A percentile compares a stretch with the other conserved stretches of the same genome.
Conservation (phyloP, 1,284 basidiomycete genomes). For the Tetrapyrgos nigripes region DNA sequence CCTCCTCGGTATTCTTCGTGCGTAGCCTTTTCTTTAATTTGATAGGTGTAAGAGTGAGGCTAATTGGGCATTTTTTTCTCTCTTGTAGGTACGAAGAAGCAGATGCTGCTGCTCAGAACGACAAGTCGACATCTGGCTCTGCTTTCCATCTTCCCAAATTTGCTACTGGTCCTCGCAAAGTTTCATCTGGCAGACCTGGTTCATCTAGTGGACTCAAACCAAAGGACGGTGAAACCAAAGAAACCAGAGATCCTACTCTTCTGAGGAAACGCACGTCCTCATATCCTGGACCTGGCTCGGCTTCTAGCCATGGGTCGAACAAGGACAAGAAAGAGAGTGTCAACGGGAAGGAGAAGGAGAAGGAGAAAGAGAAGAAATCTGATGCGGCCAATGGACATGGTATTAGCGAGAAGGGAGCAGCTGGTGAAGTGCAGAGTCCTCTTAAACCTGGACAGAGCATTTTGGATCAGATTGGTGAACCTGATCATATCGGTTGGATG, state of each 20-base stretch:
- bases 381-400: conserved; percentile 6
- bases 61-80: background rate
- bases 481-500: conserved; percentile 94
- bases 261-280: conserved; percentile 62
- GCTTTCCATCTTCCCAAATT: conserved; percentile 59
- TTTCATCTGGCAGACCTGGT: conserved; percentile 26
- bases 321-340: background rate
- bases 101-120: background rate
- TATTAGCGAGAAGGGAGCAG: background rate
- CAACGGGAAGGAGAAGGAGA: background rate
- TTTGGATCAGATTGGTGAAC: conserved; percentile 86
- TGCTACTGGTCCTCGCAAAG: conserved; percentile 43
- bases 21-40: conserved; percentile 28
- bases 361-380: conserved; percentile 15
- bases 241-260: conserved; percentile 26
- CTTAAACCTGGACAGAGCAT: conserved; percentile 76
- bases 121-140: conserved; percentile 25
- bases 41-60: conserved; percentile 3
- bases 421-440: conserved; percentile 17
- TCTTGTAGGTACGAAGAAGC: conserved; percentile 4
- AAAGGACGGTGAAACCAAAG: conserved; percentile 18
- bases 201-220: conserved; percentile 23
- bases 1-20: conserved; percentile 73
- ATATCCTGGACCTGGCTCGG: conserved; percentile 14
- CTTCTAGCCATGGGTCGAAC: background rate